Conservation (phyloP, 2,329 filamentous ascomycete species). For the Orbilia oligospora region DNA sequence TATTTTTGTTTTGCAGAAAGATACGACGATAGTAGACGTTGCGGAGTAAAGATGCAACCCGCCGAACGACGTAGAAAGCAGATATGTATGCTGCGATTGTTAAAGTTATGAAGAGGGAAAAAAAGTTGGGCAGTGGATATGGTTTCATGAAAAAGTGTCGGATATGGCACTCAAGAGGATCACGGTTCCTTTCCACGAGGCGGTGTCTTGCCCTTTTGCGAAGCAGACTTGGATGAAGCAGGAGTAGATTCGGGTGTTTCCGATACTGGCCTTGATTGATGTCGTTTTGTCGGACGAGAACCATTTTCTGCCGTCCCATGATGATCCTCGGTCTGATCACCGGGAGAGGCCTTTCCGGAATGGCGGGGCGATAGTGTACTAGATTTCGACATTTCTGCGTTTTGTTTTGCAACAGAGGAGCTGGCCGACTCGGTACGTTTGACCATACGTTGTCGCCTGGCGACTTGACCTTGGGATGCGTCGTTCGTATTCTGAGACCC, state of each 20-base stretch:
- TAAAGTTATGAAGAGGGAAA: neutral
- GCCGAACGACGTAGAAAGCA: neutral
- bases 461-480: neutral
- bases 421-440: neutral
- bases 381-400: neutral
- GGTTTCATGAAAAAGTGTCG: neutral
- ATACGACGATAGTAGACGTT: constrained; percentile 6
- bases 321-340: neutral
- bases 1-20: constrained; percentile 9
- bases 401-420: neutral
- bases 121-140: neutral
- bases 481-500: neutral
- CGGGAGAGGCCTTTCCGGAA: neutral
- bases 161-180: neutral
- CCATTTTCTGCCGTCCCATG: neutral
- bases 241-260: neutral
- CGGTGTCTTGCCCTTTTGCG: neutral
- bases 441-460: neutral
- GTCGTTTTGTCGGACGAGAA: neutral
- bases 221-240: neutral
- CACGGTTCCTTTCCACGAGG: neutral
- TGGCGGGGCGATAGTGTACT: neutral
- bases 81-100: neutral
- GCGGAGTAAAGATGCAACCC: neutral
- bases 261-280: neutral